These are phyloP conservation scores for Nemania serpens DNA, from an alignment of 2,329 filamentous ascomycete genomes.

Conservation along the genomic window DNA sequence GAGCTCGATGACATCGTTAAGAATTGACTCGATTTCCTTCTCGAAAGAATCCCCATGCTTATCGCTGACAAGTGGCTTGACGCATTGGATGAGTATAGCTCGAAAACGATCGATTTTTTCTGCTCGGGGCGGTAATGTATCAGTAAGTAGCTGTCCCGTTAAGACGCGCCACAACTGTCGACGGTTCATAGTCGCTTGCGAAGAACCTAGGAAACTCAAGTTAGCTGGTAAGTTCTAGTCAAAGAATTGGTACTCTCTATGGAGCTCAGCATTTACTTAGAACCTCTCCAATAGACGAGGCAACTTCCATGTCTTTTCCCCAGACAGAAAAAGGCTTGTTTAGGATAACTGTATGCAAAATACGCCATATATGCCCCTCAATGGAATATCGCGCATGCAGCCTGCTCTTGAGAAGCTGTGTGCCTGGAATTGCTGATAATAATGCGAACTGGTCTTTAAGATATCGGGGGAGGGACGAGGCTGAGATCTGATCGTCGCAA, in stretches of 20 bases:
- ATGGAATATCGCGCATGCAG: constrained; percentile 8
- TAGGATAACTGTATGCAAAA: background rate
- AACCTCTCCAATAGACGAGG: background rate
- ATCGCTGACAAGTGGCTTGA: background rate
- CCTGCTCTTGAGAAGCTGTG: background rate
- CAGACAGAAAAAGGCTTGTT: constrained; percentile 1
- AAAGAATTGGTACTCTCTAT: background rate
- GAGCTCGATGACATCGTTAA: background rate
- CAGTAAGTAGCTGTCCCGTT: constrained; percentile 2
- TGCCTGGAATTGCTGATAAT: background rate
- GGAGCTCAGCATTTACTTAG: background rate
- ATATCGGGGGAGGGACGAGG: background rate
- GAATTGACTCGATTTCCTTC: background rate
- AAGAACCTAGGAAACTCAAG: no score
- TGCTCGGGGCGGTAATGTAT: background rate
- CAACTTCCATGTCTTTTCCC: background rate
- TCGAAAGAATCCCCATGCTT: background rate
- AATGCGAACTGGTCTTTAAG: background rate
- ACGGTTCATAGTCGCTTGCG: background rate
- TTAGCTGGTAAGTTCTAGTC: background rate
- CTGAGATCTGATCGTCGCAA: background rate
- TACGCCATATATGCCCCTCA: constrained; percentile 10
- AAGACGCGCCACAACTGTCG: constrained; percentile 9
- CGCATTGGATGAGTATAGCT: background rate
- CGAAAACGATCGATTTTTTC: background rate